Conservation (phyloP, 2,329 filamentous ascomycete genomes). For the Colletotrichum liriopes region DNA sequence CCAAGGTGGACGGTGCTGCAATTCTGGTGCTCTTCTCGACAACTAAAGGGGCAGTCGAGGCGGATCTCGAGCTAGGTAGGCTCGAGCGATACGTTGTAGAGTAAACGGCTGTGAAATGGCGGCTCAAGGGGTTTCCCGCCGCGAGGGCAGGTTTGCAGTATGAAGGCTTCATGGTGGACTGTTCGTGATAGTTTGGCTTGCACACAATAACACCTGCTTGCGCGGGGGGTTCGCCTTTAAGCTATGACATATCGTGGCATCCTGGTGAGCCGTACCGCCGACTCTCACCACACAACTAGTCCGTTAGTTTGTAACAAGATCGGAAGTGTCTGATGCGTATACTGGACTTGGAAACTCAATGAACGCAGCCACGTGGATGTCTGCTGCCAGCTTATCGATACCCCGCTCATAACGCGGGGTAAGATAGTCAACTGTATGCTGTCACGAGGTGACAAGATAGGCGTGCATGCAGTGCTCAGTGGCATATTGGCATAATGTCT, state of each 20-base stretch:
- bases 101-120: not conserved
- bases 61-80: slow-evolving; percentile 6
- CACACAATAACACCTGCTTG: not conserved
- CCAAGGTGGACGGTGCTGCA: slow-evolving; percentile 19
- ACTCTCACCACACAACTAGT: slow-evolving; percentile 17
- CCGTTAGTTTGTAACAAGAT: not conserved
- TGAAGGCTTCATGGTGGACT: slow-evolving; percentile 9
- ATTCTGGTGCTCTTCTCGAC: slow-evolving; percentile 7
- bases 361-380: not conserved
- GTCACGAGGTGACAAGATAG: slow-evolving; percentile 30
- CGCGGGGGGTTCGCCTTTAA: slow-evolving; percentile 12
- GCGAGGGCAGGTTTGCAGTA: slow-evolving; percentile 17
- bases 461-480: slow-evolving; percentile 18
- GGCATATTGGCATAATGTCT: not conserved
- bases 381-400: slow-evolving; percentile 38
- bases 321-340: slow-evolving; percentile 18
- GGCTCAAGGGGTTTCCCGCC: slow-evolving; percentile 15
- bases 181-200: slow-evolving; percentile 12
- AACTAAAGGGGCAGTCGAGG: slow-evolving; percentile 12
- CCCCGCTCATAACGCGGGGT: slow-evolving; percentile 33
- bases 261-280: not conserved
- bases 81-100: not conserved
- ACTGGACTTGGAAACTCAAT: slow-evolving; percentile 21
- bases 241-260: slow-evolving; percentile 15
- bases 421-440: slow-evolving; percentile 19